These are phyloP conservation scores for Articulospora tetracladia DNA, from an alignment of 495 filamentous ascomycete species.

Conservation along the genomic window DNA sequence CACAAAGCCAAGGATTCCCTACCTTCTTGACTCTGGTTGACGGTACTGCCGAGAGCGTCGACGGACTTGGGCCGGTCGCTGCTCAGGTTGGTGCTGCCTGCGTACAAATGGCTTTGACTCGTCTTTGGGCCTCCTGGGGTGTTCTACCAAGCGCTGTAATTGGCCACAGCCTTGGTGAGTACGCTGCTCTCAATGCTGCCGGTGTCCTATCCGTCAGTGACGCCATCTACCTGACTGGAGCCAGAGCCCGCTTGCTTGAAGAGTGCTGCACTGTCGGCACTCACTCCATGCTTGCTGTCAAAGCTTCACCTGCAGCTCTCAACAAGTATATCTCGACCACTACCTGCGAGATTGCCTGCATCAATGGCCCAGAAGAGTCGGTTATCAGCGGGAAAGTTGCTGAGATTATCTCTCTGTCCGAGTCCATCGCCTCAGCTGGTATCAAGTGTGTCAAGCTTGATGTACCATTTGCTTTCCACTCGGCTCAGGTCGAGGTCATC, in stretches of 20 bases:
- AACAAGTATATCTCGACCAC: constrained; percentile 34
- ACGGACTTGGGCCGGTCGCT: constrained; percentile 65
- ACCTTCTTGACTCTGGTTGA: constrained; percentile 66
- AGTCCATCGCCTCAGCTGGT: constrained; percentile 52
- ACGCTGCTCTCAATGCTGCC: constrained; percentile 77
- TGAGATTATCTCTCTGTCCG: constrained; percentile 54
- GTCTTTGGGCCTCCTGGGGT: constrained; percentile 77
- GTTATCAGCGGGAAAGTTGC: constrained; percentile 53
- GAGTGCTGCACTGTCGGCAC: constrained; percentile 41
- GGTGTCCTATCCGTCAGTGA: constrained; percentile 77
- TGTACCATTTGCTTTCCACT: constrained; percentile 80
- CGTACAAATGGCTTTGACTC: constrained; percentile 82
- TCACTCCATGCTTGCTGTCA: constrained; percentile 65
- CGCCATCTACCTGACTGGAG: constrained; percentile 76
- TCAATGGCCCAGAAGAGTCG: constrained; percentile 57
- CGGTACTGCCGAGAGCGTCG: constrained; percentile 51
- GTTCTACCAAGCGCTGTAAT: constrained; percentile 72
- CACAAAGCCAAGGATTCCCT: constrained; percentile 64
- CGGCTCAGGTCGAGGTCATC: constrained; percentile 74
- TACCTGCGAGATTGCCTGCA: constrained; percentile 49
- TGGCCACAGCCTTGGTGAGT: constrained; percentile 86
- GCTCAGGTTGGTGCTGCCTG: constrained; percentile 75
- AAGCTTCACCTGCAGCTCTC: constrained; percentile 38
- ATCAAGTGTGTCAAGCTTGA: constrained; percentile 66
- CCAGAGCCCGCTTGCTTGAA: constrained; percentile 69